A percentile compares a stretch with the other conserved stretches of the same genome.
phyloP scores from a whole-genome alignment of 2,329 filamentous ascomycete genomes.

The Zymoseptoria passerinii region DNA sequence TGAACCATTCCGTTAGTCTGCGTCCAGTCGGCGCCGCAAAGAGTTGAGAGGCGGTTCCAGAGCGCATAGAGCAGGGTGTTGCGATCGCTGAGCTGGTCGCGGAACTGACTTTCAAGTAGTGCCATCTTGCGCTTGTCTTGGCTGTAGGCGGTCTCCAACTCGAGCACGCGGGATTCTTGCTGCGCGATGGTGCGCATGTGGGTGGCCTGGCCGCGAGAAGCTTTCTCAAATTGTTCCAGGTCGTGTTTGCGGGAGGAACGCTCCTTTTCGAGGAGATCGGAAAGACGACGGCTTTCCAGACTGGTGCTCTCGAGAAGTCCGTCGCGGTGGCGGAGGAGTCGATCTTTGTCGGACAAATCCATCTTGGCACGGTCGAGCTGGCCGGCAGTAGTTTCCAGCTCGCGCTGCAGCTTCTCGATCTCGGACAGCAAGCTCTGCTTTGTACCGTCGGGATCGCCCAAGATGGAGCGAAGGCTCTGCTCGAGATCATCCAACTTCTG shows the following conservation, averaged over 20 bases:
- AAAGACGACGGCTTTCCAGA: constrained; percentile 74
- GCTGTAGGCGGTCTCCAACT: constrained; percentile 72
- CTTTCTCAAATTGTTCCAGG: constrained; percentile 77
- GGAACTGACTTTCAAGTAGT: constrained; percentile 68
- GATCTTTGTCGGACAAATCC: constrained; percentile 80
- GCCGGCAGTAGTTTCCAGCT: constrained; percentile 73
- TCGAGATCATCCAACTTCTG: constrained; percentile 84
- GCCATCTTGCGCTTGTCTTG: constrained; percentile 71
- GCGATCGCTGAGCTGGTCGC: constrained; percentile 80
- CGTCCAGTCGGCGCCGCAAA: constrained; percentile 88
- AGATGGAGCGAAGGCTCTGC: constrained; percentile 73
- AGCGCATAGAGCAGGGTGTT: constrained; percentile 81
- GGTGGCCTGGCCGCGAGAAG: constrained; percentile 79
- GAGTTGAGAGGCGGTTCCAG: constrained; percentile 77
- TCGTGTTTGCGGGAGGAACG: constrained; percentile 76
- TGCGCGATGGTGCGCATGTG: constrained; percentile 78
- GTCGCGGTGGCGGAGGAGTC: constrained; percentile 82
- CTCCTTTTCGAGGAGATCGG: constrained; percentile 86
- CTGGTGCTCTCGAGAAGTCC: constrained; percentile 79
- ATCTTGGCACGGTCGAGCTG: constrained; percentile 73
- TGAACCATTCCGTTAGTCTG: constrained; percentile 84
- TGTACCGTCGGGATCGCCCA: constrained; percentile 82
- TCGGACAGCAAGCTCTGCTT: constrained; percentile 77
- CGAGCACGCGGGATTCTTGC: constrained; percentile 73
- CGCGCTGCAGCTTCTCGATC: constrained; percentile 73